These are phyloP conservation scores for Podaxis rugospora DNA, from an alignment of 768 basidiomycete species.

Conservation along the genomic window DNA sequence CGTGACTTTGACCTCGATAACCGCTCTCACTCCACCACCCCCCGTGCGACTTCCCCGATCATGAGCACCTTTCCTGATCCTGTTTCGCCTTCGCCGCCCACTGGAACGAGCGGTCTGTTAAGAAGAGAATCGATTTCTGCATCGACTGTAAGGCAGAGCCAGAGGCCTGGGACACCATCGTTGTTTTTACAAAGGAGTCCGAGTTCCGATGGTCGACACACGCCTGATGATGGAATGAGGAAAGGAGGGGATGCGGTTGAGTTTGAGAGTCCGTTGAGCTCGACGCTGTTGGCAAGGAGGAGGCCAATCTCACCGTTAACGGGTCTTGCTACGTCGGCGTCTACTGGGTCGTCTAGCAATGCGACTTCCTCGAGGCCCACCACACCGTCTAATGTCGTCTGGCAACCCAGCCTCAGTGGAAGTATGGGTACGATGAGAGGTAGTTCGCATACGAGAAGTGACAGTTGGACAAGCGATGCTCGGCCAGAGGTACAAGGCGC, in stretches of 20 bases:
- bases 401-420: constrained; percentile 37
- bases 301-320: constrained; percentile 74
- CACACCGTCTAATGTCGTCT: constrained; percentile 74
- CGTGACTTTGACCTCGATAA: constrained; percentile 69
- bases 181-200: constrained; percentile 52
- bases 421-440: constrained; percentile 13
- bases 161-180: constrained; percentile 48
- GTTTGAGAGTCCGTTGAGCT: constrained; percentile 42
- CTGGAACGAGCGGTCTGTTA: constrained; percentile 32
- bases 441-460: constrained; percentile 49
- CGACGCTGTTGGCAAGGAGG: constrained; percentile 51
- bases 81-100: constrained; percentile 19
- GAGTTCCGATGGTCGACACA: constrained; percentile 54
- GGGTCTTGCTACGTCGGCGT: constrained; percentile 20
- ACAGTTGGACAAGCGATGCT: constrained; percentile 50
- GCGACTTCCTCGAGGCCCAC: constrained; percentile 45
- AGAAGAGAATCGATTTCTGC: constrained; percentile 55
- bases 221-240: constrained; percentile 48
- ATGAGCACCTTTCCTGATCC: constrained; percentile 28
- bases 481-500: constrained; percentile 1
- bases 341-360: not conserved
- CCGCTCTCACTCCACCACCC: constrained; percentile 69
- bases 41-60: constrained; percentile 70
- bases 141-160: constrained; percentile 36
- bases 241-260: constrained; percentile 33